Evolutionary conservation across 2,329 filamentous ascomycete genomes (phyloP).

Genomic region (Aspergillus caelatus): DNA sequence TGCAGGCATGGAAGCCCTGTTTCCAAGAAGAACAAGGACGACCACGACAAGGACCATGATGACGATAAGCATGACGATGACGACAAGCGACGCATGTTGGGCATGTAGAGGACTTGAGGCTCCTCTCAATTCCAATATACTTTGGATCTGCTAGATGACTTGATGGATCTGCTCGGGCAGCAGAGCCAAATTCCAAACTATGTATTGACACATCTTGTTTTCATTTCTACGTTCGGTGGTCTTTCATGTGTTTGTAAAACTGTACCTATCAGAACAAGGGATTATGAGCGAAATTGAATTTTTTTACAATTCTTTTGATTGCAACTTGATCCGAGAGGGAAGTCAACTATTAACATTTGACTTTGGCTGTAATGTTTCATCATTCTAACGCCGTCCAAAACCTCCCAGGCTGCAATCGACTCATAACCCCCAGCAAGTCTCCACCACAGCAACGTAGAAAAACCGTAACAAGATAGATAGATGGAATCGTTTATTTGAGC

Average conservation of each 20-base stretch:
- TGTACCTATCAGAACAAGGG: conserved; percentile 17
- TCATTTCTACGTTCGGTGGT: conserved; percentile 5
- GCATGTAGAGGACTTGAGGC: conserved; percentile 19
- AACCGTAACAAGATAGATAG: conserved; percentile 46
- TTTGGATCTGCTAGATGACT: conserved; percentile 1
- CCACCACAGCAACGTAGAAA: conserved; percentile 46
- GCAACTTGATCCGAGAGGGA: conserved; percentile 36
- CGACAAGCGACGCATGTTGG: conserved; percentile 35
- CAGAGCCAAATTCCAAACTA: conserved; percentile 1
- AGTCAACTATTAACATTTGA: conserved; percentile 40
- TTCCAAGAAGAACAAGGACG: conserved; percentile 44
- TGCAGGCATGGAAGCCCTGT: conserved; percentile 65
- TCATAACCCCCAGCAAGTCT: conserved; percentile 33
- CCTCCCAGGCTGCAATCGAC: conserved; percentile 40
- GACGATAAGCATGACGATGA: conserved; percentile 25
- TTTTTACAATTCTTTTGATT: conserved; percentile 44
- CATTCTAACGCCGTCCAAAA: conserved; percentile 44
- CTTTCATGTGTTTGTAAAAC: conserved; percentile 12
- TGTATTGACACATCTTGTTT: neutral
- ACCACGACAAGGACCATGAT: conserved; percentile 32
- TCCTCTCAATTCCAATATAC: neutral
- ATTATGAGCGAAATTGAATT: conserved; percentile 25
- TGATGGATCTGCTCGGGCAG: conserved; percentile 20
- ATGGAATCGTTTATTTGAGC: conserved; percentile 72
- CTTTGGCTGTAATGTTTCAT: conserved; percentile 41